phyloP scores from a whole-genome alignment of 495 filamentous ascomycete genomes.

The Cercophora newfieldiana region DNA sequence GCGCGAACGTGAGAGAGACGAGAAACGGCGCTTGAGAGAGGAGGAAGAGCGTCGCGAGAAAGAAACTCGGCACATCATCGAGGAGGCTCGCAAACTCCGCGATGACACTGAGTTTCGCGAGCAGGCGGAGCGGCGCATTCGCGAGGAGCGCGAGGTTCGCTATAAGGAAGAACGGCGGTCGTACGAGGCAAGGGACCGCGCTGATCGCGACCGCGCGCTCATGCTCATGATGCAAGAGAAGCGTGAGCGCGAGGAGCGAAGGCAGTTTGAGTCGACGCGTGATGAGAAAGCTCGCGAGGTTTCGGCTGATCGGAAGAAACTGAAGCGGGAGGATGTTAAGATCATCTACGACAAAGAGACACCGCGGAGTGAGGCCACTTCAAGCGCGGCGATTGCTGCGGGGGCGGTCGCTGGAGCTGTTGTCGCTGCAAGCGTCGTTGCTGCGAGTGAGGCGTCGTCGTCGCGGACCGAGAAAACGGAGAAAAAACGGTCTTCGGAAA shows the following conservation, averaged over 20 bases:
- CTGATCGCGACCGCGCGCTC: constrained; percentile 19
- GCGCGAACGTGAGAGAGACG: constrained; percentile 5
- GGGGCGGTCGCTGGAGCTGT: neutral
- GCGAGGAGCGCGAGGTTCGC: constrained; percentile 28
- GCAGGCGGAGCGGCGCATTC: constrained; percentile 25
- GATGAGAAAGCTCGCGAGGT: constrained; percentile 28
- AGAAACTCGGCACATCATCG: neutral
- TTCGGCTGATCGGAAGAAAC: constrained; percentile 21
- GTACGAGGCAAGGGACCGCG: constrained; percentile 26
- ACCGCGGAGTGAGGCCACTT: neutral
- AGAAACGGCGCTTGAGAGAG: constrained; percentile 22
- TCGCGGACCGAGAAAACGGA: constrained; percentile 29
- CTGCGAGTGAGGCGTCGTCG: constrained; percentile 28
- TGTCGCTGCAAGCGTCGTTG: neutral
- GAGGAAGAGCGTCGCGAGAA: constrained; percentile 19
- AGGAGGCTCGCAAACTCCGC: constrained; percentile 17
- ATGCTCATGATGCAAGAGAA: constrained; percentile 16
- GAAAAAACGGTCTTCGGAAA: neutral
- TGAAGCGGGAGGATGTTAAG: constrained; percentile 25
- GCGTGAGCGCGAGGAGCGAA: constrained; percentile 28
- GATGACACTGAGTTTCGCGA: constrained; percentile 18
- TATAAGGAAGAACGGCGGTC: constrained; percentile 28
- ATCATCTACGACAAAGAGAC: constrained; percentile 37
- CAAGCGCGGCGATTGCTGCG: neutral
- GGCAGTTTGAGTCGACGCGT: constrained; percentile 26